Base-by-base conservation (phyloP, 768 basidiomycete species). In the Solioccasus polychromus region DNA sequence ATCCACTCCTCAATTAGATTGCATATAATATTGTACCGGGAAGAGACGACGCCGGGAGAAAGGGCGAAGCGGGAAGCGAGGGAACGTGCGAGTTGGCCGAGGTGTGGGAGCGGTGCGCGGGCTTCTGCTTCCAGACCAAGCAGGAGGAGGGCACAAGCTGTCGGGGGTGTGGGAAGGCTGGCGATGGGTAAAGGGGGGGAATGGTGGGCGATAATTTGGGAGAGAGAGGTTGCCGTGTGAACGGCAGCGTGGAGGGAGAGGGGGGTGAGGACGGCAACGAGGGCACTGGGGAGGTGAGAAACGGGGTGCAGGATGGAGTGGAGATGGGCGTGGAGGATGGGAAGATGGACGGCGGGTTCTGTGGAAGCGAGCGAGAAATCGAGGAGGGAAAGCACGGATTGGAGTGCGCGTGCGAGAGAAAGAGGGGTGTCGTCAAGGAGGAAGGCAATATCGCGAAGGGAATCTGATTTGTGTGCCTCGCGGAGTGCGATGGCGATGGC, bases 401-500 rank as follows among this genome's bases (percentile, higher is more conserved):
- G 70, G 54, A 83, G 81, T 10, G 76, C 69, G 25, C 80, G 80
- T 4, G 79, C 71, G 36, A 89, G 68, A 30, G 75, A 64, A 26
- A 70, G 48, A 15, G 71, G 61, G 19, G 78, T 68, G 42, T 81
- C 78, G 39, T 79, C 74, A 24, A 88, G 70, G 20, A 87, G 66
- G 53, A 76, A 79, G 4, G 88, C 82, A 49, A 92, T 79, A 51
- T 88, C 80, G 42, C 71, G 73, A 37, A 90, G 70, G 11, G 78
- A 77, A 59, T 86, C 83, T 23, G 84, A 79, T 45, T 78, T 82
- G 55, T 72, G 79, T 46, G 76, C 73, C 68, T 90, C 84, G 39
- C 88, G 82, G 34, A 90, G 70, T 5, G 86, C 81, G 44, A 90
- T 74, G 20, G 80, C 75, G 22, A 90, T 68, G 36, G 82, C 78